Conservation (phyloP, 129 eudicot genomes). For the Lactuca saligna region DNA sequence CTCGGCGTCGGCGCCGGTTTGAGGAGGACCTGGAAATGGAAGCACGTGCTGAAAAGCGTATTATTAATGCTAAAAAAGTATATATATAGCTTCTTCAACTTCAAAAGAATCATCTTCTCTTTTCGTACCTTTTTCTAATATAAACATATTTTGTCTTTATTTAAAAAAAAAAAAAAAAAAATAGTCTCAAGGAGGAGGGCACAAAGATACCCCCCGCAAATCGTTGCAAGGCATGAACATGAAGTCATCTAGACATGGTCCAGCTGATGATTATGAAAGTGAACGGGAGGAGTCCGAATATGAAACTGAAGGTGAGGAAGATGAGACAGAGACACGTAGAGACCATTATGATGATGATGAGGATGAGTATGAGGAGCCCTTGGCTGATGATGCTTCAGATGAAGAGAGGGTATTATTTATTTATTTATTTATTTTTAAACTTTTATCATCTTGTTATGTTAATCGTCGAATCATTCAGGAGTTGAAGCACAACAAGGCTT, state of each 20-base stretch:
- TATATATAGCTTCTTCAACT: slow-evolving; percentile 10
- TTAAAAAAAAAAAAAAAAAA: not conserved
- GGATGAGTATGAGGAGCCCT: slow-evolving; percentile 64
- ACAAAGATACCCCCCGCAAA: slow-evolving; percentile 66
- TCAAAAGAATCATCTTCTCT: not conserved
- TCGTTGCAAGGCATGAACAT: slow-evolving; percentile 55
- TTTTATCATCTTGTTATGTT: not conserved
- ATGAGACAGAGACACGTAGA: slow-evolving; percentile 30
- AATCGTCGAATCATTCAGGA: slow-evolving; percentile 38
- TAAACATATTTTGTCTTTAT: slow-evolving; percentile 3
- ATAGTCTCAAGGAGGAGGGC: slow-evolving; percentile 39
- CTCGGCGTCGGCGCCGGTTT: slow-evolving; percentile 75
- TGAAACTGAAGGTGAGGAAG: slow-evolving; percentile 96
- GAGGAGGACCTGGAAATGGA: slow-evolving; percentile 90
- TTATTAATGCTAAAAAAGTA: slow-evolving; percentile 91
- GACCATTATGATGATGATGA: slow-evolving; percentile 72
- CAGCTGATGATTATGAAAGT: slow-evolving; percentile 78
- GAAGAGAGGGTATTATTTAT: slow-evolving; percentile 92
- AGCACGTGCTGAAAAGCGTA: slow-evolving; percentile 97
- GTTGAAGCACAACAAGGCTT: slow-evolving; percentile 63
- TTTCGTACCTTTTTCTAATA: not conserved
- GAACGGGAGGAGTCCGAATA: slow-evolving; percentile 93
- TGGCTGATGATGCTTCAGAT: slow-evolving; percentile 74
- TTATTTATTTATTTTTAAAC: not conserved
- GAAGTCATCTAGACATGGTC: slow-evolving; percentile 67